These are phyloP conservation scores for Mucor piriformis DNA, from an alignment of 371 early-diverging fungal species.

Conservation along the genomic window DNA sequence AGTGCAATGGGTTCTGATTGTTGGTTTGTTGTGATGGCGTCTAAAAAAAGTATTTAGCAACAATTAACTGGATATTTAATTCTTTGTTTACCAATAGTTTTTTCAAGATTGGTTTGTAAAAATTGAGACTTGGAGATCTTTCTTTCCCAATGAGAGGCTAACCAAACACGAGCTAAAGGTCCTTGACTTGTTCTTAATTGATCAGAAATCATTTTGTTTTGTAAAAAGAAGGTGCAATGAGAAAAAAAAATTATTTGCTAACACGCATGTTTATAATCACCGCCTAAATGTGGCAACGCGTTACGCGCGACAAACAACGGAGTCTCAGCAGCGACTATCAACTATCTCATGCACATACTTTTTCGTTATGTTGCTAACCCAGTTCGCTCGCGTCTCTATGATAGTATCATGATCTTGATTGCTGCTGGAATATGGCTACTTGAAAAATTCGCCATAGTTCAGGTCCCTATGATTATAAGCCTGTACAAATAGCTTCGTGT, in stretches of 20 bases:
- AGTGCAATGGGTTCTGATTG: constrained; percentile 85
- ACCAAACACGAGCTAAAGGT: constrained; percentile 95
- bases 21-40: constrained; percentile 81
- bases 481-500: no score
- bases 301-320: no score
- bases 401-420: no score
- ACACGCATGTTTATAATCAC: neutral
- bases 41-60: constrained; percentile 37
- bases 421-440: no score
- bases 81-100: constrained; percentile 74
- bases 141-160: constrained; percentile 97
- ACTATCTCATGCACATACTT: no score
- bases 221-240: neutral
- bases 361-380: no score
- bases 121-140: constrained; percentile 95
- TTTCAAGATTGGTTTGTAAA: constrained; percentile 85
- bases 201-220: constrained; percentile 27
- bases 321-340: no score
- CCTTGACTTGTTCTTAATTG: constrained; percentile 79
- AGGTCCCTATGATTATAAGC: no score
- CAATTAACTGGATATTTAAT: neutral
- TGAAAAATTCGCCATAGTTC: no score
- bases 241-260: neutral
- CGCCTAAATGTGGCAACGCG: neutral
- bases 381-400: no score